A percentile compares a stretch with the other conserved stretches of the same genome.
Conservation (phyloP, 148 eudicot species). For the Cornus controversa region DNA sequence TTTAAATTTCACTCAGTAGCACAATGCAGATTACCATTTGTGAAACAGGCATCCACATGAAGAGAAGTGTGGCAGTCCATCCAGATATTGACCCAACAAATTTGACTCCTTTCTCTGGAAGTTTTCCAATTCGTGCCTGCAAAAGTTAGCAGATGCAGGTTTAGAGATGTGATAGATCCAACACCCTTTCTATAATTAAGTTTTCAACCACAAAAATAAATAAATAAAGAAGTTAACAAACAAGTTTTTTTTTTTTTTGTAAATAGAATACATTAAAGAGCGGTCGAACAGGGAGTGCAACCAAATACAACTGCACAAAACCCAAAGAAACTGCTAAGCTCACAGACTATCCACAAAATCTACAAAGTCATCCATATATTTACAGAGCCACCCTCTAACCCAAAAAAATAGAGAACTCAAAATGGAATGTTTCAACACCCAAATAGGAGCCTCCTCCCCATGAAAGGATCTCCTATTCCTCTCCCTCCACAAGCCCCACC, state of each 20-base stretch:
- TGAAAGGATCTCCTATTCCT: too few species aligned
- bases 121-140: constrained; percentile 83
- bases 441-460: too few species aligned
- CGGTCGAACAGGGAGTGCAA: too few species aligned
- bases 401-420: too few species aligned
- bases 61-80: constrained; percentile 98
- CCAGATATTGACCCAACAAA: constrained; percentile 78
- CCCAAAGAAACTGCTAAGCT: too few species aligned
- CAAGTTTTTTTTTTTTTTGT: too few species aligned
- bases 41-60: constrained; percentile 99
- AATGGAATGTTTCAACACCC: too few species aligned
- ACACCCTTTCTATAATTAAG: neutral
- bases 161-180: constrained; percentile 6
- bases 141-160: constrained; percentile 18
- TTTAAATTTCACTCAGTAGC: neutral
- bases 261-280: too few species aligned
- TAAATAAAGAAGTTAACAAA: neutral
- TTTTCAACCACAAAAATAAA: too few species aligned
- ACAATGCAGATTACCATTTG: constrained; percentile 60
- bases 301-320: too few species aligned
- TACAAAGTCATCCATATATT: neutral
- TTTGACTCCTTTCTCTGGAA: constrained; percentile 61
- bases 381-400: neutral
- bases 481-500: too few species aligned
- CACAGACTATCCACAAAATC: too few species aligned